These are phyloP conservation scores for Starmerella geochares DNA, from an alignment of 805 yeast species.

Conservation along the genomic window DNA sequence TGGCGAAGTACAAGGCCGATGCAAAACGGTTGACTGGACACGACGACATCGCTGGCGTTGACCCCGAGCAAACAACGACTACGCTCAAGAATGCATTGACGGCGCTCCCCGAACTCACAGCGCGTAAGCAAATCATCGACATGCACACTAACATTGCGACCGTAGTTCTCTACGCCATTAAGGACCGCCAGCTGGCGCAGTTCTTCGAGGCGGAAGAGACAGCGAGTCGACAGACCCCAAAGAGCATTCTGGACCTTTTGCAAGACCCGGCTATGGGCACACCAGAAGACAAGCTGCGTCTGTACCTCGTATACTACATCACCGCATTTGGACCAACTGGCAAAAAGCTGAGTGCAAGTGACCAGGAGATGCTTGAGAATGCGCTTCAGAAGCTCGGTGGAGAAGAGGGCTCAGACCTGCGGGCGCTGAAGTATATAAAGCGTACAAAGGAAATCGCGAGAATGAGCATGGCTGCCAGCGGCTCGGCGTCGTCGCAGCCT, in stretches of 20 bases:
- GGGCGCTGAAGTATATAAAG: constrained; percentile 60
- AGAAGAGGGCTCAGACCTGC: constrained; percentile 50
- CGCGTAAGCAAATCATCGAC: constrained; percentile 77
- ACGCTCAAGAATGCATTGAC: constrained; percentile 75
- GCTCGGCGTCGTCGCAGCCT: constrained; percentile 22
- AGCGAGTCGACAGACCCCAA: constrained; percentile 40
- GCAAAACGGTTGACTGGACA: constrained; percentile 75
- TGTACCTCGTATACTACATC: constrained; percentile 65
- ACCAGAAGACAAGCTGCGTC: constrained; percentile 67
- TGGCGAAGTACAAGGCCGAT: constrained; percentile 70
- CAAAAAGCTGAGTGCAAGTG: constrained; percentile 35
- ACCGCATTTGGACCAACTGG: constrained; percentile 32
- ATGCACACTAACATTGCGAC: constrained; percentile 95
- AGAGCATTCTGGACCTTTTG: constrained; percentile 43
- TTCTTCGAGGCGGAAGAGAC: constrained; percentile 91
- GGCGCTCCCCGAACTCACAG: constrained; percentile 83
- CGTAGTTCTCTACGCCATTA: constrained; percentile 67
- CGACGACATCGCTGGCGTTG: constrained; percentile 50
- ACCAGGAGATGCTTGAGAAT: constrained; percentile 53
- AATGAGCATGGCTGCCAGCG: constrained; percentile 31
- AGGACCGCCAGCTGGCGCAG: constrained; percentile 77
- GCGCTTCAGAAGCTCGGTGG: constrained; percentile 35
- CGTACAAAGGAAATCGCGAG: constrained; percentile 70
- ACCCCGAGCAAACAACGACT: constrained; percentile 72
- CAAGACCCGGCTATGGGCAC: constrained; percentile 50